A percentile compares a stretch with the other conserved stretches of the same genome.
phyloP scores from a whole-genome alignment of 202 grass and related monocot genomes.

The Cymbopogon flexuosus region DNA sequence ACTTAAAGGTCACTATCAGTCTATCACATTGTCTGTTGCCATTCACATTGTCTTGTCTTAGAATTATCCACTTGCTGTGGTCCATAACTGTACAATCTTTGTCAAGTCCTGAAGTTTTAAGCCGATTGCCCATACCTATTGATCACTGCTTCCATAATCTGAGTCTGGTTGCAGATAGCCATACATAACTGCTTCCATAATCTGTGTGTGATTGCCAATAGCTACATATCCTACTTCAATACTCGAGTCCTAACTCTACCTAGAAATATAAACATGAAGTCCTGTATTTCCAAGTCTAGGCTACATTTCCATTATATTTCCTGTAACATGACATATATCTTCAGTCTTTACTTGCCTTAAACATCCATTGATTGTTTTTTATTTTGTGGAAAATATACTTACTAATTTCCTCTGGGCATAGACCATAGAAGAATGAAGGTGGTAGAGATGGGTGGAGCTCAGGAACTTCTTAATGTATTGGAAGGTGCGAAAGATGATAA shows the following conservation, averaged over 20 bases:
- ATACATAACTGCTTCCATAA: neutral
- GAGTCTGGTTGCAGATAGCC: neutral
- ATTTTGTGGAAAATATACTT: neutral
- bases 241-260: neutral
- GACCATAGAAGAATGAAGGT: constrained; percentile 92
- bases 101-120: neutral
- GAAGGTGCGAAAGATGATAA: constrained; percentile 83
- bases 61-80: neutral
- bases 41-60: neutral
- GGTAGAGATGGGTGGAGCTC: constrained; percentile 83
- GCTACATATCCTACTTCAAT: neutral
- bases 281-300: neutral
- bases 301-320: constrained; percentile 1
- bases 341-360: neutral
- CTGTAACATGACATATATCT: neutral
- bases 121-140: neutral
- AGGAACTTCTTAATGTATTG: constrained; percentile 76
- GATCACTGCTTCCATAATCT: neutral
- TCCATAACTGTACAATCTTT: neutral
- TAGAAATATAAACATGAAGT: neutral
- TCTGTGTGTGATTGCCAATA: neutral
- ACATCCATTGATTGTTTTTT: neutral
- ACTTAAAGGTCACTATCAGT: neutral
- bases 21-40: neutral
- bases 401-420: constrained; percentile 20